A percentile compares a stretch with the other conserved stretches of the same genome.
Evolutionary conservation across 2,329 filamentous ascomycete genomes (phyloP).

Genomic region (Penicillium concentricum): DNA sequence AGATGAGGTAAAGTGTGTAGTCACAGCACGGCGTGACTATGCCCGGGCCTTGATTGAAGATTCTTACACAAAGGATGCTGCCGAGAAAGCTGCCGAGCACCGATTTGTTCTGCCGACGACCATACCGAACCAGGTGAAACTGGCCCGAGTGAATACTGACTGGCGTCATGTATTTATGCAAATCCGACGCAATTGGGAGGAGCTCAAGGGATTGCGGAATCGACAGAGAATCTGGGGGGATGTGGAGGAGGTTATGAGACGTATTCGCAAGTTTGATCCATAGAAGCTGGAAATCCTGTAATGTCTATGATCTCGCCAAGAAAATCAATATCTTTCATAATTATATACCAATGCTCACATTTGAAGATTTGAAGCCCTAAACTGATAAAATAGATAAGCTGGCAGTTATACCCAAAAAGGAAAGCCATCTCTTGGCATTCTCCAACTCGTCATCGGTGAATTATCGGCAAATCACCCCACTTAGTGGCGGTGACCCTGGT

Average conservation of each 20-base stretch:
- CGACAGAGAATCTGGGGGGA: constrained; percentile 23
- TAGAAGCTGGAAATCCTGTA: background rate
- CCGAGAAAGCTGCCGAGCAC: background rate
- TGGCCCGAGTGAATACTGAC: constrained; percentile 11
- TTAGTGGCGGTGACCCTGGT: background rate
- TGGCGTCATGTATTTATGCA: constrained; percentile 22
- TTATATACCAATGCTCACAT: no score
- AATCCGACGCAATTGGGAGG: constrained; percentile 18
- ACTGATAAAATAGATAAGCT: background rate
- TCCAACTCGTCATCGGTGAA: background rate
- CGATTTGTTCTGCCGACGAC: background rate
- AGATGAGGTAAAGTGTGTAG: background rate
- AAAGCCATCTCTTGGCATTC: background rate
- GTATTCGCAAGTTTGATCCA: constrained; percentile 27
- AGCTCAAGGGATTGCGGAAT: constrained; percentile 26
- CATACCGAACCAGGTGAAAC: background rate
- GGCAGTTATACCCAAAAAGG: background rate
- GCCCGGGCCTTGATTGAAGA: background rate
- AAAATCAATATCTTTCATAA: background rate
- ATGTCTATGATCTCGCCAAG: background rate
- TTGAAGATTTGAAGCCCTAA: no score
- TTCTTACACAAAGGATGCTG: background rate
- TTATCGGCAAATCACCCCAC: constrained; percentile 2
- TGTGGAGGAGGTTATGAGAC: constrained; percentile 36
- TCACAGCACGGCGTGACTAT: background rate